Evolutionary conservation across 768 basidiomycete species (phyloP), one percentile per base, ranked within the genome.

Genomic region (Strobilomyces echinocephalus): DNA sequence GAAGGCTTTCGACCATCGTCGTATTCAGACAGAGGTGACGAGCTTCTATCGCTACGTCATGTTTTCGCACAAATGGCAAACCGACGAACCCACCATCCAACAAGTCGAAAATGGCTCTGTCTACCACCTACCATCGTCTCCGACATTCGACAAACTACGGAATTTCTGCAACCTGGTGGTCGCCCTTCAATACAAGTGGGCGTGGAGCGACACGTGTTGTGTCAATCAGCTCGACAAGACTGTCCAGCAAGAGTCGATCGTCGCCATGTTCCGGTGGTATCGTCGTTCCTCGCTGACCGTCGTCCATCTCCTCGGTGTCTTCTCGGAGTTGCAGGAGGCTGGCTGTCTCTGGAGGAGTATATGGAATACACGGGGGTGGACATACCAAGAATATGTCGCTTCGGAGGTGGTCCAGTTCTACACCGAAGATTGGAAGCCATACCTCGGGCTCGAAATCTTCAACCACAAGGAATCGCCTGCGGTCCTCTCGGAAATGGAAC

Each of bases 241-340:
- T 0, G 12, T 49, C 11, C 28, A 31, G 38, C 48, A 31, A 11
- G 48, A 49, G 16, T 49, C 38, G 3, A 7, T 49, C 18, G 28
- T 49, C 5, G 48, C 38, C 12, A 49, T 49, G 48, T 49, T 40
- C 8, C 39, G n/a, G 18, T 49, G 48, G 48, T 49, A 49, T 21
- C 38, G 38, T 20, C 28, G 38, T 4, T 49, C 38, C n/a, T 30
- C 38, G 1, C 48, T 49, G 12, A 40, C 38, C 8, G 14, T 49
- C 8, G 38, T 49, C 48, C 28, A 49, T 14, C 48, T 49, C 10
- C 18, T 28, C 15, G 48, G 38, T 1, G 38, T 49, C 5, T 18
- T 12, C n/a, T 28, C 48, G 16, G 18, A 49, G n/a, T 40, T 6
- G 5, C 38, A 49, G 14, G 6, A 3, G 14, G 10, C 14, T 8